Percentiles rank a stretch among this genome's conserved stretches.
Evolutionary conservation across 2,329 filamentous ascomycete genomes (phyloP).

Genomic region (Fusarium sambucinum): DNA sequence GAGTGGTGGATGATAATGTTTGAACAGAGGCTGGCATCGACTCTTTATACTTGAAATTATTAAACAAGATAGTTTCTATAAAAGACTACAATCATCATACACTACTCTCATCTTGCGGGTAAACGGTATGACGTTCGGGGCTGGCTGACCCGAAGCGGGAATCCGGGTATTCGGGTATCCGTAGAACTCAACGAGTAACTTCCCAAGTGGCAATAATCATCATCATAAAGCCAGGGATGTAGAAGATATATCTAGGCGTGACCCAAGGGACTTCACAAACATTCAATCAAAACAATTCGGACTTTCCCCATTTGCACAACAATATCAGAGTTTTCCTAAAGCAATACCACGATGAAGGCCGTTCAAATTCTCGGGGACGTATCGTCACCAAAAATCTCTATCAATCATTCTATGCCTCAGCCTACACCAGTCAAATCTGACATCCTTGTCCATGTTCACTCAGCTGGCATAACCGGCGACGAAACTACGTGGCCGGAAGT

Average conservation of each 20-base stretch:
- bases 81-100: fast-evolving
- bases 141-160: not conserved
- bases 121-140: not conserved
- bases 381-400: slow-evolving; percentile 30
- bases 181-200: not conserved
- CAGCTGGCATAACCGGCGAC: slow-evolving; percentile 53
- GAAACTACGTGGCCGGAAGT: slow-evolving; percentile 53
- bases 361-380: slow-evolving; percentile 50
- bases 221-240: not conserved
- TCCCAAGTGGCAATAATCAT: not conserved
- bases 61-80: not conserved
- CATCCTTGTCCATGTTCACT: slow-evolving; percentile 50
- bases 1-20: no score
- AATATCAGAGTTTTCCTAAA: no score
- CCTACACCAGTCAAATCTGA: slow-evolving; percentile 34
- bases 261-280: no score
- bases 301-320: not conserved
- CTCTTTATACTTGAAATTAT: not conserved
- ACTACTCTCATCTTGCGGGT: not conserved
- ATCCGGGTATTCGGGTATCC: slow-evolving; percentile 19
- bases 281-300: not conserved
- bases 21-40: no score
- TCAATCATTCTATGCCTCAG: slow-evolving; percentile 26
- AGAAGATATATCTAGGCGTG: not conserved
- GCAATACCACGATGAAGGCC: slow-evolving; percentile 49